A percentile compares a stretch with the other conserved stretches of the same genome.
These are phyloP conservation scores for Silene coronaria DNA, from an alignment of 179 eudicot species.

Conservation along the genomic window DNA sequence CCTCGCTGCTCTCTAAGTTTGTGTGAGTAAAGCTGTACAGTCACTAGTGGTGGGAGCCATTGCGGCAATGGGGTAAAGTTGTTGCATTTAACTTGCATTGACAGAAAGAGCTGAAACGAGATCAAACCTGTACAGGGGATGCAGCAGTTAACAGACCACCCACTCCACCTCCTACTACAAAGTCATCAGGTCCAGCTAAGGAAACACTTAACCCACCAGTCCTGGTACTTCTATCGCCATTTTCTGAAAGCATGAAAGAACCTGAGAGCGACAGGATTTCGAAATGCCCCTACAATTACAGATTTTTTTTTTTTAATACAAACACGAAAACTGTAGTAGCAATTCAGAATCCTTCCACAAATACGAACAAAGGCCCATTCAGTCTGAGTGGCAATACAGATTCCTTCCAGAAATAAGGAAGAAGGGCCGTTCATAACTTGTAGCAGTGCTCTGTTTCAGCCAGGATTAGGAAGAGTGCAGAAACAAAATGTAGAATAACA, in stretches of 20 bases:
- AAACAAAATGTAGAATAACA: neutral
- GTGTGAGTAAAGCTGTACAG: no score
- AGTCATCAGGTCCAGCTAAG: constrained; percentile 80
- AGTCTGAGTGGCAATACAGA: no score
- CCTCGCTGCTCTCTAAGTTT: no score
- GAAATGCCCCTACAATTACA: constrained; percentile 62
- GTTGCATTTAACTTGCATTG: no score
- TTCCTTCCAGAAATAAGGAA: no score
- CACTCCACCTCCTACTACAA: constrained; percentile 77
- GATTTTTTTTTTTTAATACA: neutral
- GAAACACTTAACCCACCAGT: constrained; percentile 75
- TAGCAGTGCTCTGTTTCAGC: neutral
- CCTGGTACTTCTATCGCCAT: constrained; percentile 56
- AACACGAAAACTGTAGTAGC: neutral
- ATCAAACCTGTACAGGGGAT: constrained; percentile 70
- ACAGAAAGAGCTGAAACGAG: constrained; percentile 9
- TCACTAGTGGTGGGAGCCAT: no score
- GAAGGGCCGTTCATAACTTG: neutral
- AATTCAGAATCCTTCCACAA: no score
- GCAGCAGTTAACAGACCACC: constrained; percentile 78
- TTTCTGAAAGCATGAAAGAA: constrained; percentile 67
- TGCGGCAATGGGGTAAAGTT: no score
- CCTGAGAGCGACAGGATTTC: constrained; percentile 80
- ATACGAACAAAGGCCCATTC: neutral
- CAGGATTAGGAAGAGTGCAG: neutral